Conservation (phyloP, 768 basidiomycete species). For the Lentinula boryana region DNA sequence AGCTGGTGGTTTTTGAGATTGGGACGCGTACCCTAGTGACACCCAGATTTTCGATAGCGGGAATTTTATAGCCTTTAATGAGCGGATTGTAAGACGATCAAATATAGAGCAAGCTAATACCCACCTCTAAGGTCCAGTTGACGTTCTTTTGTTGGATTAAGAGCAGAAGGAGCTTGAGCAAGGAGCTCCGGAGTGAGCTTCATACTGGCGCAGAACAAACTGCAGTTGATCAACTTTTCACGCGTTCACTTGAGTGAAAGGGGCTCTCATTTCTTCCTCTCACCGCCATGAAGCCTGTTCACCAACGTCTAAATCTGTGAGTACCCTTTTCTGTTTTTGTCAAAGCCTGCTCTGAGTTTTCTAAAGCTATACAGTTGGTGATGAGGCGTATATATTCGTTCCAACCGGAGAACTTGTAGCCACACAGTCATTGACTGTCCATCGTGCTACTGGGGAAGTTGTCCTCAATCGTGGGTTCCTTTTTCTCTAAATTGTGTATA, state of each 20-base stretch:
- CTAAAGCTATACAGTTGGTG: slow-evolving; percentile 58
- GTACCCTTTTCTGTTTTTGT: slow-evolving; percentile 14
- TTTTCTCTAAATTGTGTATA: background rate
- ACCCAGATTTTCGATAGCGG: slow-evolving; percentile 94
- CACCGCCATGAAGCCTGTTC: slow-evolving; percentile 56
- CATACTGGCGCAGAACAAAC: slow-evolving; percentile 33
- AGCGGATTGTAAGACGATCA: slow-evolving; percentile 16
- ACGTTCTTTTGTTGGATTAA: slow-evolving; percentile 83
- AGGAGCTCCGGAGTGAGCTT: slow-evolving; percentile 95
- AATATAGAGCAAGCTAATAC: slow-evolving; percentile 10
- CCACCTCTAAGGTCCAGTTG: slow-evolving; percentile 88
- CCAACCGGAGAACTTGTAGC: slow-evolving; percentile 52
- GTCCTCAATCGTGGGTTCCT: slow-evolving; percentile 54
- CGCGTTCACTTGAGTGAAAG: slow-evolving; percentile 5
- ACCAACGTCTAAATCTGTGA: slow-evolving; percentile 71
- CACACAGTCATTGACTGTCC: slow-evolving; percentile 63
- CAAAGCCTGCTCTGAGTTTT: slow-evolving; percentile 10
- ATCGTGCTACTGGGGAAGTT: slow-evolving; percentile 72
- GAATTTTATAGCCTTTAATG: slow-evolving; percentile 81
- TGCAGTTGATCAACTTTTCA: slow-evolving; percentile 1
- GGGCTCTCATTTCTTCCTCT: slow-evolving; percentile 16
- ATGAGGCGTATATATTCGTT: slow-evolving; percentile 76
- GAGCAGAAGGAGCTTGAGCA: slow-evolving; percentile 68
- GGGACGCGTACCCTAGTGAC: slow-evolving; percentile 66
- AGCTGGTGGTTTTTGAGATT: background rate